A percentile compares a stretch with the other conserved stretches of the same genome.
Evolutionary conservation across 768 basidiomycete genomes (phyloP).

Genomic region (Mycena floridula): DNA sequence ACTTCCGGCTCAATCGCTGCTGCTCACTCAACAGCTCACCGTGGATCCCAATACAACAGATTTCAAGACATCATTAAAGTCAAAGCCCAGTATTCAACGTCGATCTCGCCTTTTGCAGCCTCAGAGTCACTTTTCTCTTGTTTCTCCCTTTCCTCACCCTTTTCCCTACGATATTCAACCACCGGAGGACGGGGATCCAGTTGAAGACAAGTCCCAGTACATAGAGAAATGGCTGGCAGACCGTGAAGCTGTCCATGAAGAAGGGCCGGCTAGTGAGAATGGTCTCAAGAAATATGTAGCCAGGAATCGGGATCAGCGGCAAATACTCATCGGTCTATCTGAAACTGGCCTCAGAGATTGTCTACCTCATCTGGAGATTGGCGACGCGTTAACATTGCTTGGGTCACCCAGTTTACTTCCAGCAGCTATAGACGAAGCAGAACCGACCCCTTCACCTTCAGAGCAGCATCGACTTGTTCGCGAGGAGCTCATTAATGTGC

Average conservation of each 20-base stretch:
- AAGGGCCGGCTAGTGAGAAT: conserved; percentile 10
- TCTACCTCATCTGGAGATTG: conserved; percentile 80
- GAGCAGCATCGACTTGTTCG: conserved; percentile 40
- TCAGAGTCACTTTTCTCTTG: conserved; percentile 69
- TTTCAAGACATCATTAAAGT: background rate
- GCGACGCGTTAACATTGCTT: conserved; percentile 68
- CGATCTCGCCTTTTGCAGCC: conserved; percentile 55
- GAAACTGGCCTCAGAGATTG: conserved; percentile 65
- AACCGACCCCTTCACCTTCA: conserved; percentile 21
- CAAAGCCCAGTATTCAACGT: conserved; percentile 60
- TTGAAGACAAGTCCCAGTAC: conserved; percentile 49
- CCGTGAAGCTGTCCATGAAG: conserved; percentile 49
- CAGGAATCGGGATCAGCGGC: conserved; percentile 22
- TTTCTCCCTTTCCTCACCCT: conserved; percentile 72
- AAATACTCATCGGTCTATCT: conserved; percentile 64
- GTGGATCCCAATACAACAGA: conserved; percentile 46
- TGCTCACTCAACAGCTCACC: conserved; percentile 42
- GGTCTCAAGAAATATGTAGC: conserved; percentile 21
- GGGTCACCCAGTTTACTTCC: conserved; percentile 51
- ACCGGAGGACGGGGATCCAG: conserved; percentile 39
- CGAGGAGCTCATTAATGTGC: conserved; percentile 72
- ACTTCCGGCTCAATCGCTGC: conserved; percentile 31
- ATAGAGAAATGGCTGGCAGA: conserved; percentile 74
- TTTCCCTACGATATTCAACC: conserved; percentile 78
- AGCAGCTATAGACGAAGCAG: conserved; percentile 30